Base-by-base conservation (phyloP, 106 monocot genomes). In the Dioscorea zingiberensis region DNA sequence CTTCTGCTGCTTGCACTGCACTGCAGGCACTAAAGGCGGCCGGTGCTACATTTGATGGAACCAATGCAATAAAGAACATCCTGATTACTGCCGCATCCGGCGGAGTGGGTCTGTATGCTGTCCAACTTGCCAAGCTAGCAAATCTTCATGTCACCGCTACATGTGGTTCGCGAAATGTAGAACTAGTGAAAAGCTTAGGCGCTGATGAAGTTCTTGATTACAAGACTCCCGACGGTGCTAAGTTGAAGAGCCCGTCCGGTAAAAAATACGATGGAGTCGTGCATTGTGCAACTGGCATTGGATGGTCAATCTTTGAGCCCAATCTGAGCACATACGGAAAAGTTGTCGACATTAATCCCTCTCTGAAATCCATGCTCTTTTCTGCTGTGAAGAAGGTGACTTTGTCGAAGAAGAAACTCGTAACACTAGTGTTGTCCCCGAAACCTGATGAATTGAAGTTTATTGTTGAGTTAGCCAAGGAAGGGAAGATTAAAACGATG, bases 401-500 rank as follows among this genome's bases (percentile, higher is more conserved):
- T 4, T 73, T 73, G 38, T 64, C 73, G 4, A 73, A 73, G 65
- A 73, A 64, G 65, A 53, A 73, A 65, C 55, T 32, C 3, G 6
- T 47, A 3, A 30, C 56, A 16, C 28, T 73, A 19, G 11, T 65
- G 44, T 15, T 65, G 56, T 17, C 19, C 4, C 57, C 73, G 11
- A 73, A 73, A 25, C 53, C 13, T 12, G 30, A 60, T 13, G 63
- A 72, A 13, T 44, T 72, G 54, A 62, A 55, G 54, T 73, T 73
- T 58, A 23, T 73, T 30, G 73, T 65, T 23, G 65, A 51, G 0
- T 44, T 73, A 65, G 55, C 44, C 3, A 73, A 56, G 64, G 73
- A 73, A 44, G 73, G 73, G 44, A 73, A 73, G 73, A 25, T 73
- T 6, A 73, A 58, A 64, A 73, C 65, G 48, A 23, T 73, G 44